Conservation (phyloP, 2,329 filamentous ascomycete genomes). For the Xylariales sp. region DNA sequence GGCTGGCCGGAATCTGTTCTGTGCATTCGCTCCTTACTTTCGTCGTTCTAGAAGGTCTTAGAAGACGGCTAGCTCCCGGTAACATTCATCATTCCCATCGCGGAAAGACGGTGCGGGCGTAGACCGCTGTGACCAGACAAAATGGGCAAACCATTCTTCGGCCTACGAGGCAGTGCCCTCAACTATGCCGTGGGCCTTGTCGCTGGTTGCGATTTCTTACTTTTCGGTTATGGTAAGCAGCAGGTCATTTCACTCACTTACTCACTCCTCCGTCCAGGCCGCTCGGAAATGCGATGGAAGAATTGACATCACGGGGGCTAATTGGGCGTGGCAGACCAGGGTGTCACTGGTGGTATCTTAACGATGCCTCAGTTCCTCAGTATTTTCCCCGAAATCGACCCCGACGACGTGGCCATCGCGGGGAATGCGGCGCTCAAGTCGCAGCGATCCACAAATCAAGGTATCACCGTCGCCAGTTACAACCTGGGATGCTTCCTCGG, state of each 20-base stretch:
- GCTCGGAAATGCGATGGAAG: slow-evolving; percentile 20
- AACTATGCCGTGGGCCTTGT: slow-evolving; percentile 77
- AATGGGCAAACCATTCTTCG: slow-evolving; percentile 63
- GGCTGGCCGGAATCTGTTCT: neutral
- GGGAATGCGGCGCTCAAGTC: slow-evolving; percentile 51
- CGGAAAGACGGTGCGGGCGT: neutral
- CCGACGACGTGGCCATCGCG: slow-evolving; percentile 51
- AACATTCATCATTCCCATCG: neutral
- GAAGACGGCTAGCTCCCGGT: slow-evolving; percentile 3
- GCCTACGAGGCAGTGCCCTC: slow-evolving; percentile 72
- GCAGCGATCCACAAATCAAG: slow-evolving; percentile 62
- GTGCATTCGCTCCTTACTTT: slow-evolving; percentile 9
- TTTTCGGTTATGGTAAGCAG: slow-evolving; percentile 65
- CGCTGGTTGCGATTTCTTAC: slow-evolving; percentile 78
- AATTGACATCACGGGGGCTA: slow-evolving; percentile 47
- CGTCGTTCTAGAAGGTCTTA: neutral
- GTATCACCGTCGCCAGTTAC: slow-evolving; percentile 66
- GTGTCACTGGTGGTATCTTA: slow-evolving; percentile 80
- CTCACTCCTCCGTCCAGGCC: neutral
- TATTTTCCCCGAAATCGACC: slow-evolving; percentile 66
- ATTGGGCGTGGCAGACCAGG: slow-evolving; percentile 65
- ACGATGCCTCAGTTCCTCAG: slow-evolving; percentile 72
- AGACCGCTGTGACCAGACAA: slow-evolving; percentile 29
- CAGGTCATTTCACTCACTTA: neutral
- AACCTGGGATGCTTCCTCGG: slow-evolving; percentile 70